Base-by-base conservation (phyloP, 2,329 filamentous ascomycete genomes). In the Purpureocillium lavendulum region DNA sequence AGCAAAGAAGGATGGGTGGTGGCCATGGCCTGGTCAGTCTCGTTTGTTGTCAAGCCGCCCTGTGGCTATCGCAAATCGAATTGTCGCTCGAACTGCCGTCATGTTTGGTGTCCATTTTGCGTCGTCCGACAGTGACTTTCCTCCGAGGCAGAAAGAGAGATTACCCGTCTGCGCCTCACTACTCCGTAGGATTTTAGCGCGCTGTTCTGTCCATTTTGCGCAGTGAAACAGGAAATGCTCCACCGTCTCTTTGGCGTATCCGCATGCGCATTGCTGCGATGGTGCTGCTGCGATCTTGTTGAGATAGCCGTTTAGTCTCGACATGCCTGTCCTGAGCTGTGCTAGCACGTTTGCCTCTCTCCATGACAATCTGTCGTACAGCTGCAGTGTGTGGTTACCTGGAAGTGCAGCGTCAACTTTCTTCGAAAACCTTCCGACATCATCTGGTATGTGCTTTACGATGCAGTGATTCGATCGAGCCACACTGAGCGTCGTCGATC, bases 31-130 rank as follows among this genome's bases (percentile, higher is more conserved):
- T 33, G 33, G n/a, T 44, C 30, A 41, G 29, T 39, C 36, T 37
- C 34, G 37, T 40, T 35, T 42, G 29, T 34, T 34, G 32, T 47
- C 39, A 43, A 51, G 48, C 45, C 40, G 47, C 32, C 47, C 48
- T 49, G 41, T 57, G 34, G 45, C 48, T 39, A 56, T 53, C n/a
- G 52, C 45, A 47, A 58, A 57, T 38, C 44, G 47, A 49, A 60
- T 53, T 36, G 47, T 52, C 35, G 50, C 49, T 33, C 45, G 49
- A 33, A 57, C 51, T 40, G 50, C 49, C 42, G 51, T 43, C 38
- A 57, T 45, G 39, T 58, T 50, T 43, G 51, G 55, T 35, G 36
- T 50, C 55, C 49, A 59, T 21, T 48, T 46, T 36, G 45, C 42
- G 35, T 49, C 38, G 40, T 48, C 45, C 38, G 35, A 40, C 28